Conservation (phyloP, 1,284 basidiomycete species). For the Ceratobasidium sp. region DNA sequence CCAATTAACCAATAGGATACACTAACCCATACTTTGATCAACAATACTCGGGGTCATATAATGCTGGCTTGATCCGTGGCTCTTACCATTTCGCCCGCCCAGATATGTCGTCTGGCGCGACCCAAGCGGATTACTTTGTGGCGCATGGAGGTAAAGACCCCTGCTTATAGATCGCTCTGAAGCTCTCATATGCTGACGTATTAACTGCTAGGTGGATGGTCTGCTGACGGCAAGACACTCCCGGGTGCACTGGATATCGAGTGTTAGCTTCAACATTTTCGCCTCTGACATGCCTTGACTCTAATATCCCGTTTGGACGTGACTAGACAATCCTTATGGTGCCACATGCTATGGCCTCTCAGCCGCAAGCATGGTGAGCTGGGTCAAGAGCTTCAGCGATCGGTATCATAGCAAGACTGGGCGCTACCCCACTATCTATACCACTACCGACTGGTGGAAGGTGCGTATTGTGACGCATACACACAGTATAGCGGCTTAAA, state of each 20-base stretch:
- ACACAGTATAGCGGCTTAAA: neutral
- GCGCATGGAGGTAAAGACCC: slow-evolving; percentile 63
- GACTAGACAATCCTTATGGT: slow-evolving; percentile 44
- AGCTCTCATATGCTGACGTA: neutral
- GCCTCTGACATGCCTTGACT: neutral
- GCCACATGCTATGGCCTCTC: slow-evolving; percentile 65
- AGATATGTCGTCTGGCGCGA: slow-evolving; percentile 61
- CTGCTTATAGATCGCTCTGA: neutral
- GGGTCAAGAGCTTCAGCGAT: slow-evolving; percentile 69
- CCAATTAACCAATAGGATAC: slow-evolving; percentile 49
- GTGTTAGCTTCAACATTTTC: slow-evolving; percentile 53
- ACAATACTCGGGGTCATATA: slow-evolving; percentile 66
- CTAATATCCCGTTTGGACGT: neutral
- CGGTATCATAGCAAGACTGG: slow-evolving; percentile 67
- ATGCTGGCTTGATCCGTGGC: slow-evolving; percentile 66
- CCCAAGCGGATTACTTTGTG: slow-evolving; percentile 70
- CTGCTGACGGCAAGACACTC: slow-evolving; percentile 67
- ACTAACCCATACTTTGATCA: slow-evolving; percentile 58
- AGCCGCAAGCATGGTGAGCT: slow-evolving; percentile 65
- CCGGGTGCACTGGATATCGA: slow-evolving; percentile 74
- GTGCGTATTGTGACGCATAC: neutral
- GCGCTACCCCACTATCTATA: slow-evolving; percentile 65
- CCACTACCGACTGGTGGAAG: slow-evolving; percentile 73
- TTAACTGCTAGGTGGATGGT: slow-evolving; percentile 62
- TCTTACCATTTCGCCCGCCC: slow-evolving; percentile 71